Percentiles rank a stretch among this genome's conserved stretches.
Conservation (phyloP, 306 rosid species). For the Adenanthera pavonina region DNA sequence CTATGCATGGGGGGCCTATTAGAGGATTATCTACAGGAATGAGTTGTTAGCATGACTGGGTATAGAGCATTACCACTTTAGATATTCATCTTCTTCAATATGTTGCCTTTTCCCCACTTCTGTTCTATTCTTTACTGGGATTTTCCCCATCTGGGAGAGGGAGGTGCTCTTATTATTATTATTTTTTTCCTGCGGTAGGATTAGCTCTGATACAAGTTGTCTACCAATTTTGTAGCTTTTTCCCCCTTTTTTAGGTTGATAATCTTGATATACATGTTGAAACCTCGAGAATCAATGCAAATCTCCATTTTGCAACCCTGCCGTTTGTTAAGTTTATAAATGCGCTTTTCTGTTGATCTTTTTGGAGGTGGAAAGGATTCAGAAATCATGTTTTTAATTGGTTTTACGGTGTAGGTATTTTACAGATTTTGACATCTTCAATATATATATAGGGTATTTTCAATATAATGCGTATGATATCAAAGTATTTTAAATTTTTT, state of each 20-base stretch:
- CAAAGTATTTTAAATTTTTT: no score
- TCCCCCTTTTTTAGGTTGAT: background rate
- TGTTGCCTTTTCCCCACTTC: background rate
- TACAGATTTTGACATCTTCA: background rate
- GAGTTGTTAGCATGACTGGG: slow-evolving; percentile 1
- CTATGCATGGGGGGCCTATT: slow-evolving; percentile 4
- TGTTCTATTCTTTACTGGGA: background rate
- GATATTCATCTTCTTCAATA: background rate
- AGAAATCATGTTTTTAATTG: background rate
- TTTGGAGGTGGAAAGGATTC: background rate
- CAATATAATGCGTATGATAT: no score
- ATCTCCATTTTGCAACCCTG: background rate
- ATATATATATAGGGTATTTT: background rate
- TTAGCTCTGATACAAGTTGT: background rate
- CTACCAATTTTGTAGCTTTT: slow-evolving; percentile 14
- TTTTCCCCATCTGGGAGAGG: background rate
- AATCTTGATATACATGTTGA: background rate
- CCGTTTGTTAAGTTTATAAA: background rate
- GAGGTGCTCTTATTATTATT: background rate
- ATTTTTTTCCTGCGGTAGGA: background rate
- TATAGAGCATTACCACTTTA: slow-evolving; percentile 8
- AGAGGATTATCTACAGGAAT: background rate
- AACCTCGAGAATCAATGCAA: slow-evolving; percentile 12
- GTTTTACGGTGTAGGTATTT: background rate
- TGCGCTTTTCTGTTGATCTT: background rate